phyloP scores from a whole-genome alignment of 768 basidiomycete species.

The Phaeotremella skinneri region DNA sequence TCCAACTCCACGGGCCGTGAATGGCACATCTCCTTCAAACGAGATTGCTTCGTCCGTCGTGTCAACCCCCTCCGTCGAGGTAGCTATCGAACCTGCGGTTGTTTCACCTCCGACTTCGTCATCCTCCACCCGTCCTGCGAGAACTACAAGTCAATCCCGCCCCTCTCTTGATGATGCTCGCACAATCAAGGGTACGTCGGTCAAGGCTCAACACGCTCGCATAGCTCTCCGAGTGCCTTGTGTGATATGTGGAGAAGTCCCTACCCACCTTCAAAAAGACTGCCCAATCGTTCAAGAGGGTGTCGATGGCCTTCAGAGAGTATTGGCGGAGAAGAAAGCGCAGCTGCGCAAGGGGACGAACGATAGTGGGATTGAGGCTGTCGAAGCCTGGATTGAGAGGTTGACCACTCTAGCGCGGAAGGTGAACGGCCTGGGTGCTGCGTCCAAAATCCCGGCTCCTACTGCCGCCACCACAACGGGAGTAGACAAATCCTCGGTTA shows the following conservation, averaged over 20 bases:
- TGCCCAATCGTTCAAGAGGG: conserved; percentile 33
- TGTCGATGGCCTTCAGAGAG: conserved; percentile 6
- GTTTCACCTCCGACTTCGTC: too few relatives aligned
- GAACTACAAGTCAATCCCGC: not conserved
- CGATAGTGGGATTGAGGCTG: conserved; percentile 13
- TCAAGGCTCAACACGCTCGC: conserved; percentile 45
- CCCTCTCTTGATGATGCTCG: conserved; percentile 15
- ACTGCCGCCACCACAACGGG: too few relatives aligned
- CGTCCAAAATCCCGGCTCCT: too few relatives aligned
- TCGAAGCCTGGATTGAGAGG: conserved; percentile 28
- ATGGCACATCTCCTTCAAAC: too few relatives aligned
- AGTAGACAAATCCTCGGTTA: too few relatives aligned
- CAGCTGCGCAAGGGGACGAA: conserved; percentile 1
- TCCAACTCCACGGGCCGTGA: not conserved
- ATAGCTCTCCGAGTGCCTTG: conserved; percentile 14
- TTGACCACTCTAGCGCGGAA: conserved; percentile 12
- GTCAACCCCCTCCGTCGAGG: too few relatives aligned
- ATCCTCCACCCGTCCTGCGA: too few relatives aligned
- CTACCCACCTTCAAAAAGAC: conserved; percentile 30
- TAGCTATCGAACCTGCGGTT: too few relatives aligned
- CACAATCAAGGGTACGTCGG: conserved; percentile 51
- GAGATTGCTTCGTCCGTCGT: too few relatives aligned
- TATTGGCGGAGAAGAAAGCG: conserved; percentile 16
- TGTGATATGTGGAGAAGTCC: conserved; percentile 22
- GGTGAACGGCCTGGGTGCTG: conserved; percentile 18